Evolutionary conservation across 176 grass and related monocot species (phyloP).

Genomic region (Aechmea fasciata): DNA sequence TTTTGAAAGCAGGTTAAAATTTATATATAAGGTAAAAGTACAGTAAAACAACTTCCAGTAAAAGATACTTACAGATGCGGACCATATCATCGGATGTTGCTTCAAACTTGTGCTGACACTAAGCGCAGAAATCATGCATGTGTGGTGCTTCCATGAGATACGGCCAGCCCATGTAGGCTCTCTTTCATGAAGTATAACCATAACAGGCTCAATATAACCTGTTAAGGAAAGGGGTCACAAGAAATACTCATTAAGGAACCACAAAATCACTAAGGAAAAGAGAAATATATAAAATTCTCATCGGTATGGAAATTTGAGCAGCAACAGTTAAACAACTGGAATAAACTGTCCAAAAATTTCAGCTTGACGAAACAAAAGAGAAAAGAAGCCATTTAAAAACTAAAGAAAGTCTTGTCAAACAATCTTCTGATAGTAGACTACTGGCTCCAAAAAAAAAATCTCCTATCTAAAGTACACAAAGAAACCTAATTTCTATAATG

Average conservation of each 20-base stretch:
- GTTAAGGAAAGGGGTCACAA: constrained; percentile 7
- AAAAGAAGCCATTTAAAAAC: no score
- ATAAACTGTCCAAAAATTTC: no score
- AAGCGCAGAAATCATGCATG: constrained; percentile 87
- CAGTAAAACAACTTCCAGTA: not conserved
- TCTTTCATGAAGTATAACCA: constrained; percentile 90
- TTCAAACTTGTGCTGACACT: constrained; percentile 89
- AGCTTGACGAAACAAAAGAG: no score
- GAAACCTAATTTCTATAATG: no score
- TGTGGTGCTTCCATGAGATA: constrained; percentile 84
- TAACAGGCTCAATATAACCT: constrained; percentile 97
- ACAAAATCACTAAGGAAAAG: not conserved
- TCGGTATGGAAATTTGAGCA: no score
- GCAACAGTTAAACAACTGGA: no score
- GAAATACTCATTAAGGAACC: not conserved
- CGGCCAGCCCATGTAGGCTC: constrained; percentile 91
- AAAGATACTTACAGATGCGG: constrained; percentile 61
- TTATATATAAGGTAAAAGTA: constrained; percentile 4
- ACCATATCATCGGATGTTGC: constrained; percentile 95
- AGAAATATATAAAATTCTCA: no score
- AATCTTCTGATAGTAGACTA: no score
- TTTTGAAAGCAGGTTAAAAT: constrained; percentile 9
- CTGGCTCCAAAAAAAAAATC: no score
- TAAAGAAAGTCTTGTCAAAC: no score
- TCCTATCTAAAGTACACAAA: no score